Conservation (phyloP, 352 stramenopile species). For the Phytophthora crassamura region DNA sequence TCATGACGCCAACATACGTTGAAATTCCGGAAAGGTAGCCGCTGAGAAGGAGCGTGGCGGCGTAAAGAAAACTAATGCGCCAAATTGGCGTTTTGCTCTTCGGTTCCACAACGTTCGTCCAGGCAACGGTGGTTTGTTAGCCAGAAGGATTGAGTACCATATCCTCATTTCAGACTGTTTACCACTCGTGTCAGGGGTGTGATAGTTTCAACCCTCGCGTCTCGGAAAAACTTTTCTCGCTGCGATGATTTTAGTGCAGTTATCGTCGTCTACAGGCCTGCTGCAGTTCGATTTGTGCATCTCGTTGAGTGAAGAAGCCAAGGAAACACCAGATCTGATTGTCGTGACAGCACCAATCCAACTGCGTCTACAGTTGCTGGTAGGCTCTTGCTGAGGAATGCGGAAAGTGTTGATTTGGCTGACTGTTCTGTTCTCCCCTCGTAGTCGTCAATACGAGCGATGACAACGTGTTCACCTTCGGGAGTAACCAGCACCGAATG, state of each 20-base stretch:
- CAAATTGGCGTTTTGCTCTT: constrained; percentile 60
- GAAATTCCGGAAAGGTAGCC: constrained; percentile 76
- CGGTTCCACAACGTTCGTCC: constrained; percentile 73
- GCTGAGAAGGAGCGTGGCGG: constrained; percentile 28
- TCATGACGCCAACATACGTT: constrained; percentile 83
- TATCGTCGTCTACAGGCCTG: constrained; percentile 73
- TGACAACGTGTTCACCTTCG: constrained; percentile 69
- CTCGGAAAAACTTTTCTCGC: constrained; percentile 67
- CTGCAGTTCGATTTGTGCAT: constrained; percentile 81
- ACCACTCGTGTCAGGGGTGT: constrained; percentile 79
- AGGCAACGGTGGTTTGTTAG: constrained; percentile 72
- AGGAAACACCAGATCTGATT: constrained; percentile 71
- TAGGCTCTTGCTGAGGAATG: no score
- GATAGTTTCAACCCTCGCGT: no score
- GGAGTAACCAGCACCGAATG: constrained; percentile 54
- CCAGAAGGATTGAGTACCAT: constrained; percentile 63
- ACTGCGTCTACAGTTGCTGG: no score
- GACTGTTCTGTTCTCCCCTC: no score
- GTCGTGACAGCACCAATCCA: constrained; percentile 58
- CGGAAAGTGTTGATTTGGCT: no score
- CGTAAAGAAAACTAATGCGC: constrained; percentile 42
- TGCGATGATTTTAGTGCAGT: constrained; percentile 79
- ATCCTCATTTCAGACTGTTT: constrained; percentile 64
- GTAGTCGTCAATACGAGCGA: constrained; percentile 72
- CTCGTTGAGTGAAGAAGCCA: constrained; percentile 70